phyloP scores from a whole-genome alignment of 2,329 filamentous ascomycete species.

The Alternaria tenuissima region DNA sequence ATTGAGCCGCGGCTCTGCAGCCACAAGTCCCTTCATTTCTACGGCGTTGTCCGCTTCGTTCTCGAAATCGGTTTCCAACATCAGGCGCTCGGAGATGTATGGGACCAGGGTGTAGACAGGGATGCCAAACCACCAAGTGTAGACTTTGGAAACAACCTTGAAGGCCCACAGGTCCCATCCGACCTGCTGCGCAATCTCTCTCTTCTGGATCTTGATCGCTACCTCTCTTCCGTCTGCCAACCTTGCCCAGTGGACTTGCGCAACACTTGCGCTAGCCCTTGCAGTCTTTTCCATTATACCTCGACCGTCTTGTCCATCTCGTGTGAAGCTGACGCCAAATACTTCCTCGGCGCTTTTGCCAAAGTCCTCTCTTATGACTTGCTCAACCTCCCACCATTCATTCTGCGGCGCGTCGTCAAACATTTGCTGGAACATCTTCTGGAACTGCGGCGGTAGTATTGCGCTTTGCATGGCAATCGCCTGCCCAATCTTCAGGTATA shows the following conservation, averaged over 20 bases:
- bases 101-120: conserved; percentile 90
- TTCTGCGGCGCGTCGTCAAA: conserved; percentile 98
- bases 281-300: conserved; percentile 75
- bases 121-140: conserved; percentile 90
- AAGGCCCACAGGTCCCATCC: conserved; percentile 97
- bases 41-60: conserved; percentile 91
- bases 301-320: conserved; percentile 61
- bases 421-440: conserved; percentile 95
- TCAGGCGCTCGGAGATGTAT: conserved; percentile 89
- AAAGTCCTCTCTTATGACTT: conserved; percentile 88
- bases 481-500: conserved; percentile 98
- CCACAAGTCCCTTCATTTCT: conserved; percentile 80
- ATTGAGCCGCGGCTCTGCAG: conserved; percentile 76
- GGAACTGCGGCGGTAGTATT: conserved; percentile 90
- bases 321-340: conserved; percentile 85
- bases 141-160: conserved; percentile 83
- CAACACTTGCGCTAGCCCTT: conserved; percentile 87
- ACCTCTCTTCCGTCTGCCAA: conserved; percentile 88
- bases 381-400: conserved; percentile 83
- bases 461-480: conserved; percentile 98
- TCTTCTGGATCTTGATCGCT: conserved; percentile 95
- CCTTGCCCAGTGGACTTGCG: conserved; percentile 95
- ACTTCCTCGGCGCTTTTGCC: conserved; percentile 84
- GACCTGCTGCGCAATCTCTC: conserved; percentile 89
- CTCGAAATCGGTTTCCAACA: conserved; percentile 92